Evolutionary conservation across 176 grass and related monocot species (phyloP), one percentile per base, ranked within the genome.

Genomic region (Lolium rigidum): DNA sequence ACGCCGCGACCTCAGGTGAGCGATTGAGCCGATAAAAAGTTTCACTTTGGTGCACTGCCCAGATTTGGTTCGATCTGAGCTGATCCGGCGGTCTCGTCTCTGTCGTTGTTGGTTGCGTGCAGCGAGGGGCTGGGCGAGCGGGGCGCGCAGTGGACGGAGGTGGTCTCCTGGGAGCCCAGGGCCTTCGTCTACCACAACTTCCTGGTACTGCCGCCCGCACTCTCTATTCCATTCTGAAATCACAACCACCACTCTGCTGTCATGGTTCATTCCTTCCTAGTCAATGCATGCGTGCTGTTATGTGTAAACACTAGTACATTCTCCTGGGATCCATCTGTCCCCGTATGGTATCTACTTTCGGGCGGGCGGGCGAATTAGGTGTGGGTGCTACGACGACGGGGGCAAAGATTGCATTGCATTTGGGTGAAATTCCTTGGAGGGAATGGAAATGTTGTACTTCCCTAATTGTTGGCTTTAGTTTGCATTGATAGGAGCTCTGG

Each of bases 151-250:
- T 98, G 93, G 96, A 94, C 96, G n/a, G 92, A 98, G 82, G 78
- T 98, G n/a, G 60, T 98, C 63, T 98, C 95, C 7, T 98, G 95
- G 95, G 93, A 95, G 55, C 95, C 95, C 11, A 85, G 95, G 59
- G 86, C 93, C 0, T 98, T 95, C 57, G 49, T 98, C 61, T 94
- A 95, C 81, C 96, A 98, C 80, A 95, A 92, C 76, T 95, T 98
- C 76, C 77, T 98, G 90, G 96, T 98, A 22, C 43, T 9, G 14
- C 63, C 74, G 3, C 75, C 51, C 18, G 4, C 28, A 0, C 39
- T 72, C 59, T 58, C 25, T 39, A 1, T 28, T 16, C n/a, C 16
- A 2, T 59, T 49, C 25, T 3, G 0, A 2, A 6, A 44, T 38
- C 24, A 17, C 1, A 39, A 15, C 47, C 41, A 6, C 9, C 9